A percentile compares a stretch with the other conserved stretches of the same genome.
Evolutionary conservation across 2,329 filamentous ascomycete genomes (phyloP).

Genomic region (Clonostachys rhizophaga): DNA sequence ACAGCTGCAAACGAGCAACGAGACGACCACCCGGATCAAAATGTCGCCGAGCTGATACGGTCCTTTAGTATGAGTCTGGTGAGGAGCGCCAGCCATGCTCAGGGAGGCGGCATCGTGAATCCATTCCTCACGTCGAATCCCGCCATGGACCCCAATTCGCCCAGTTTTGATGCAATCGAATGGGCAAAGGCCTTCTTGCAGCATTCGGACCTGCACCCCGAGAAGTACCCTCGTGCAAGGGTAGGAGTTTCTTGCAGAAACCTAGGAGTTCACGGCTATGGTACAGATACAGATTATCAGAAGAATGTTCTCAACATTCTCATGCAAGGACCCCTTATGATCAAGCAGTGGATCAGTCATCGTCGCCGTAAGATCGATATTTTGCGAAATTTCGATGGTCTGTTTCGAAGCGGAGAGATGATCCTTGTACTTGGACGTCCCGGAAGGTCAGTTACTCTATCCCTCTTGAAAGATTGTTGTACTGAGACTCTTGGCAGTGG

Average conservation of each 20-base stretch:
- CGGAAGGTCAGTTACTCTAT: slow-evolving; percentile 72
- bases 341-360: neutral
- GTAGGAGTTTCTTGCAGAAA: slow-evolving; percentile 54
- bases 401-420: slow-evolving; percentile 46
- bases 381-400: slow-evolving; percentile 60
- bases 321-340: neutral
- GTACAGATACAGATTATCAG: slow-evolving; percentile 39
- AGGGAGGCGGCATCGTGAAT: neutral
- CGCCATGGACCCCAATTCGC: slow-evolving; percentile 44
- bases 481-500: slow-evolving; percentile 37
- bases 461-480: slow-evolving; percentile 73
- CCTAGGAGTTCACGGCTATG: slow-evolving; percentile 39
- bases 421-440: slow-evolving; percentile 41
- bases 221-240: slow-evolving; percentile 47
- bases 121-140: slow-evolving; percentile 29
- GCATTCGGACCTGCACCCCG: slow-evolving; percentile 44
- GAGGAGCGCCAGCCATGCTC: neutral
- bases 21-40: no score
- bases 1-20: no score
- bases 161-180: slow-evolving; percentile 46
- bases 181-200: slow-evolving; percentile 59
- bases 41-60: neutral
- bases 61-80: neutral
- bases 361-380: slow-evolving; percentile 52
- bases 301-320: slow-evolving; percentile 11